Base-by-base conservation (phyloP, 441 rosid genomes). In the Mallotus japonicus region DNA sequence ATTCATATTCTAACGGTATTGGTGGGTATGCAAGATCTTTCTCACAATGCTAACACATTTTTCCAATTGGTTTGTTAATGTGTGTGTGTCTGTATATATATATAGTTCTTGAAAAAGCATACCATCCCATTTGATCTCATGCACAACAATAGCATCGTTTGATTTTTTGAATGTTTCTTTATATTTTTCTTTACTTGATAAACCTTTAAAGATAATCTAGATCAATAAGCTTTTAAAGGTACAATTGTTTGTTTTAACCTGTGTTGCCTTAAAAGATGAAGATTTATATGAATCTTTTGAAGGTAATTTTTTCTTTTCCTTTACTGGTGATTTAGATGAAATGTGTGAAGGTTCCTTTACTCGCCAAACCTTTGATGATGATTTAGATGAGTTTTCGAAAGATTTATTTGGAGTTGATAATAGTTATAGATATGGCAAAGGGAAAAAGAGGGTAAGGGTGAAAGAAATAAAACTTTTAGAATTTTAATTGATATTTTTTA, bases 21-120 rank as follows among this genome's bases (percentile, higher is more conserved):
- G 78, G 73, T 57, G 61, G n/a, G 61, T 56, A 14, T 62, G 79
- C 80, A 8, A 83, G 73, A 71, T 80, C 81, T 1, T 19, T 19
- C 11, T 57, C 62, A 50, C 84, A 83, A 15, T 73, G 28, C 24
- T 6, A 3, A 49, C 85, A 79, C 12, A 28, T n/a, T 15, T 46
- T 19, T 14, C 78, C 76, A 1, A 65, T 17, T 53, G 6, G 57
- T 15, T 53, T n/a, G 3, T 51, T 13, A 51, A 24, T 24, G n/a
- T n/a, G n/a, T n/a, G n/a, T n/a, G n/a, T n/a, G n/a, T n/a, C n/a
- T n/a, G n/a, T n/a, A n/a, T 24, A 24, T 24, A 24, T 1, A 24
- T 24, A 24, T 24, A 34, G 37, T 1, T 34, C 5, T 34, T 34
- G 1, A 24, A 24, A 24, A 24, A 24, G 14, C 55, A 13, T 51